Evolutionary conservation across 768 basidiomycete genomes (phyloP), one percentile per base, ranked within the genome.

Genomic region (Lactarius akahatsu): DNA sequence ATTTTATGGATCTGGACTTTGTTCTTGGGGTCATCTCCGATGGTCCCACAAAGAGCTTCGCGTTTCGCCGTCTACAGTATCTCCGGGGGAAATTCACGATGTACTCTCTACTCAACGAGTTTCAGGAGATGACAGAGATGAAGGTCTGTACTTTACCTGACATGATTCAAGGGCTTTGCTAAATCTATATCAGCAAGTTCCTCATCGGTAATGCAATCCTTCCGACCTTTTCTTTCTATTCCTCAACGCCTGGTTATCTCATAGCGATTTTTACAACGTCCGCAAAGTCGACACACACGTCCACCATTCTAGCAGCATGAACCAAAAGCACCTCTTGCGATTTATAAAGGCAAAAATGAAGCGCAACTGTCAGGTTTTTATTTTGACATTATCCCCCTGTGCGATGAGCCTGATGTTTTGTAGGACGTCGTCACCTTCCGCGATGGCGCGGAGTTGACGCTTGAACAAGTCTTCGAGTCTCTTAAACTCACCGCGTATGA

Each of bases 291-390:
- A 99, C 74, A 99, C 97, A 9, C 97, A 99, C 77, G 93, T 99
- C 34, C 97, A 99, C 73, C 94, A 98, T 75, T 96, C 96, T 4
- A 97, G 96, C 67, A 92, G 93, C 78, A 98, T 98, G 96, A 99
- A 99, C 75, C 97, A 99, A 77, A 99, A 99, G 76, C 97, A 99
- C 78, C 79, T 99, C 23, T 80, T 99, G 15, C 93, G 97, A 10
- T 98, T 99, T 79, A 98, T 99, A 80, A 99, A 99, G 77, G 87
- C 89, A n/a, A 96, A 96, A 75, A 96, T 97, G 94, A 95, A 94
- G 78, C 87, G 86, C 28, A 87, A 82, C 71, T 89, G 94, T 2
- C 73, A 95, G 57, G 94, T 92, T 64, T 52, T 84, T 73, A 11
- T n/a, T n/a, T 2, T 57, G 43, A 58, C 23, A 5, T 15, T 11